These are phyloP conservation scores for Santalum album DNA, from an alignment of 164 flowering plant genomes.

Conservation along the genomic window DNA sequence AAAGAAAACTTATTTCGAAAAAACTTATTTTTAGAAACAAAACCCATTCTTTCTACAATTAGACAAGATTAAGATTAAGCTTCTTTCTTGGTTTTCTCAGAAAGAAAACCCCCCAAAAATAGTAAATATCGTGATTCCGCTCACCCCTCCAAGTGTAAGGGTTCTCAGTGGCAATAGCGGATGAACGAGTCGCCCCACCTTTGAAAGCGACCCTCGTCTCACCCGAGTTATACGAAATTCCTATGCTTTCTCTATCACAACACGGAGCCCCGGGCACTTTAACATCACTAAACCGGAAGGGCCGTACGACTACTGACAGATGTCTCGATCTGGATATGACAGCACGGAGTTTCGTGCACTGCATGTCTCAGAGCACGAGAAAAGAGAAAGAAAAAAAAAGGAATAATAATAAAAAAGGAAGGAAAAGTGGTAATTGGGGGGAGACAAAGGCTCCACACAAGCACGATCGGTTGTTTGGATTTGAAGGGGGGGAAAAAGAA, in stretches of 20 bases:
- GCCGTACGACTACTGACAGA: too few relatives aligned
- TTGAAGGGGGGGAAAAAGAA: too few relatives aligned
- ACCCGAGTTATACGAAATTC: background rate
- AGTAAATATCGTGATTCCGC: background rate
- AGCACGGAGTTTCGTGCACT: background rate
- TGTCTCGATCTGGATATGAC: background rate
- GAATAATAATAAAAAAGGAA: too few relatives aligned
- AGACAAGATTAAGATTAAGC: too few relatives aligned
- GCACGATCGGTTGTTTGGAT: slow-evolving; percentile 4
- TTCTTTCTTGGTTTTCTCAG: too few relatives aligned
- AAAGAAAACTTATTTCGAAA: too few relatives aligned
- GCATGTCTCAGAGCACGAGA: background rate
- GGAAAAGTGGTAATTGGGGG: too few relatives aligned
- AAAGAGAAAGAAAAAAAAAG: background rate
- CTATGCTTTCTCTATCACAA: background rate
- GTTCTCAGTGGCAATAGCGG: slow-evolving; percentile 13
- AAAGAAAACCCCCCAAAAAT: slow-evolving; percentile 3
- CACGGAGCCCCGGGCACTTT: background rate
- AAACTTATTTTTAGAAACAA: too few relatives aligned
- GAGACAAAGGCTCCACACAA: background rate
- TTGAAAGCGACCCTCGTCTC: background rate
- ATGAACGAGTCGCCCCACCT: slow-evolving; percentile 12
- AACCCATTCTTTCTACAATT: too few relatives aligned
- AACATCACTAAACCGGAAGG: background rate
- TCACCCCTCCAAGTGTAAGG: slow-evolving; percentile 14